A percentile compares a stretch with the other conserved stretches of the same genome.
Conservation (phyloP, 305 asterid genomes). For the Ajuga reptans region DNA sequence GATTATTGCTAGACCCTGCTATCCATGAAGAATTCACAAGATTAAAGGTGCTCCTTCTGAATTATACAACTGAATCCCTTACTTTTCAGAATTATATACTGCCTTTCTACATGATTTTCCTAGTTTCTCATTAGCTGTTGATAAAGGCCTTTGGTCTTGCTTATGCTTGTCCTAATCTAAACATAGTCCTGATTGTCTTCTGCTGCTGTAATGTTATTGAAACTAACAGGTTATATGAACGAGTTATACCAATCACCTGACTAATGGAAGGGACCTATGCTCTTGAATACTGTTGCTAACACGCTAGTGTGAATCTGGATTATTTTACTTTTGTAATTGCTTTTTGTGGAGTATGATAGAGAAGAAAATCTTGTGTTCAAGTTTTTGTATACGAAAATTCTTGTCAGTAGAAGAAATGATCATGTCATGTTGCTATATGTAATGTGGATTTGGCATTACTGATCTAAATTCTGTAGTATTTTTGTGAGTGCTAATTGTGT, state of each 20-base stretch:
- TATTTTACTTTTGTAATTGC: neutral
- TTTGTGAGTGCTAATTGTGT: neutral
- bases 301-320: neutral
- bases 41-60: conserved; percentile 52
- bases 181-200: neutral
- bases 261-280: neutral
- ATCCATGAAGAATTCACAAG: conserved; percentile 91
- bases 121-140: neutral
- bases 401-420: neutral
- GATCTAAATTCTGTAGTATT: conserved; percentile 3
- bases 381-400: neutral
- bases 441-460: neutral
- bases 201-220: neutral
- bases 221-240: neutral
- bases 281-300: neutral
- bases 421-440: neutral
- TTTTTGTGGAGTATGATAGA: neutral
- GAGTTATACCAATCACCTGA: neutral
- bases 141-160: neutral
- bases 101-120: neutral
- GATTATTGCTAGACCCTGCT: conserved; percentile 76
- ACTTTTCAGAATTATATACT: neutral
- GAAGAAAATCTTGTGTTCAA: neutral
- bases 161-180: neutral
- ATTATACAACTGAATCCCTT: neutral